phyloP scores from a whole-genome alignment of 2,329 filamentous ascomycete genomes.

The Penicillium psychrosexuale region DNA sequence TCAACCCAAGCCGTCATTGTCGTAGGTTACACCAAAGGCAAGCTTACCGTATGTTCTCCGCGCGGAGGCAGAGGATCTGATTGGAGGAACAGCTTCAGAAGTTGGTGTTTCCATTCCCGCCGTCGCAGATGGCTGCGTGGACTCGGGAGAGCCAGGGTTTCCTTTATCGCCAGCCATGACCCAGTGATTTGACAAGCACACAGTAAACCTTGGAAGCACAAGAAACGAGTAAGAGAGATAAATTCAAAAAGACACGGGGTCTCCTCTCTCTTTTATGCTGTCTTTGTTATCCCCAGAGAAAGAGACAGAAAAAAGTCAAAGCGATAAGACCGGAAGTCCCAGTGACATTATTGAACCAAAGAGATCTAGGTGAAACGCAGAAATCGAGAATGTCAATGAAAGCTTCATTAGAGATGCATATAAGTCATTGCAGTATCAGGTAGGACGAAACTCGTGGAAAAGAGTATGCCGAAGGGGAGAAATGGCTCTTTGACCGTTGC shows the following conservation, averaged over 20 bases:
- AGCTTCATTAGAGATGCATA: conserved; percentile 15
- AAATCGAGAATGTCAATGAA: conserved; percentile 4
- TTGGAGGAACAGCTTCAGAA: conserved; percentile 7
- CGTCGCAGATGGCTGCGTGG: conserved; percentile 9
- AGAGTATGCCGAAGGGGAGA: background rate
- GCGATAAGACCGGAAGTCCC: background rate
- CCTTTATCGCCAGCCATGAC: conserved; percentile 20
- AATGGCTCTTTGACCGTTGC: conserved; percentile 9
- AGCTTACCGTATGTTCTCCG: conserved; percentile 33
- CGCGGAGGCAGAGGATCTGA: conserved; percentile 13
- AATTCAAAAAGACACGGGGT: background rate
- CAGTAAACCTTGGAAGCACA: background rate
- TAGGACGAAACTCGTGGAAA: conserved; percentile 17
- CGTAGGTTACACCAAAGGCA: conserved; percentile 18
- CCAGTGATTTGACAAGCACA: background rate
- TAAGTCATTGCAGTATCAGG: conserved; percentile 8
- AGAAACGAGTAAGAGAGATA: background rate
- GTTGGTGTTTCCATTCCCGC: background rate
- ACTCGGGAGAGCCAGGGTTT: conserved; percentile 11
- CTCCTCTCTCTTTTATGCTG: background rate
- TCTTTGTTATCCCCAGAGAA: conserved; percentile 4
- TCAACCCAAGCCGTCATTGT: background rate
- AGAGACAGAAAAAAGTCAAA: conserved; percentile 2
- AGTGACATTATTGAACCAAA: conserved; percentile 14
- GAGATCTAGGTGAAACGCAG: conserved; percentile 5